A percentile compares a stretch with the other conserved stretches of the same genome.
phyloP scores from a whole-genome alignment of 2,329 filamentous ascomycete species.

The Aspergillus oerlinghausenensis region DNA sequence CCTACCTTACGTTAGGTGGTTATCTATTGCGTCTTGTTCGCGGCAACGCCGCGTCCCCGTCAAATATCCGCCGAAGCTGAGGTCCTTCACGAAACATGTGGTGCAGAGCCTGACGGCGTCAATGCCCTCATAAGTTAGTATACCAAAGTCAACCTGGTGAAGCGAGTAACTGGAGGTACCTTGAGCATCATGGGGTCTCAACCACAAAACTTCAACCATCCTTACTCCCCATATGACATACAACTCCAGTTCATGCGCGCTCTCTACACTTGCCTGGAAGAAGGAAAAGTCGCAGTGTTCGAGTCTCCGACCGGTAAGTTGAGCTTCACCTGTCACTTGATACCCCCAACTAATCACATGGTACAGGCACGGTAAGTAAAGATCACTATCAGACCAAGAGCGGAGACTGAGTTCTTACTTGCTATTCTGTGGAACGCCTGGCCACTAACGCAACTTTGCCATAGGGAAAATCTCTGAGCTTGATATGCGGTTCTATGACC shows the following conservation, averaged over 20 bases:
- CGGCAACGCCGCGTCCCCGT: not conserved
- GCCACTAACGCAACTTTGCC: not conserved
- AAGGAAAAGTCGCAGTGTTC: constrained; percentile 78
- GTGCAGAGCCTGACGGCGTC: not conserved
- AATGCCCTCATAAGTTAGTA: not conserved
- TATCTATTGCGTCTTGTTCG: not conserved
- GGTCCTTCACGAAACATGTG: not conserved
- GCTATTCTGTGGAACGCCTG: not conserved
- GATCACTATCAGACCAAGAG: not conserved
- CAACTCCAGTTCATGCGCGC: constrained; percentile 84
- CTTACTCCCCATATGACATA: constrained; percentile 81
- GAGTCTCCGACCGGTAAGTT: constrained; percentile 83
- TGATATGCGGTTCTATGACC: constrained; percentile 83
- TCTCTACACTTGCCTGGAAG: constrained; percentile 72
- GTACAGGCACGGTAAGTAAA: constrained; percentile 39
- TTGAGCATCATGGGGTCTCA: constrained; percentile 28
- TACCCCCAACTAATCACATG: constrained; percentile 8
- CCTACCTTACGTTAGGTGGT: no score
- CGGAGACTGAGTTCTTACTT: not conserved
- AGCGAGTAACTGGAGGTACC: not conserved
- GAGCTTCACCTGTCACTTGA: not conserved
- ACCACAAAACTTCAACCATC: constrained; percentile 70
- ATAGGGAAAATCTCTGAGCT: constrained; percentile 81
- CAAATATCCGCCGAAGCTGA: not conserved
- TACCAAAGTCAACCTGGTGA: not conserved